Base-by-base conservation (phyloP, 1,139 yeast genomes). In the Lodderomyces oxycetoniae region DNA sequence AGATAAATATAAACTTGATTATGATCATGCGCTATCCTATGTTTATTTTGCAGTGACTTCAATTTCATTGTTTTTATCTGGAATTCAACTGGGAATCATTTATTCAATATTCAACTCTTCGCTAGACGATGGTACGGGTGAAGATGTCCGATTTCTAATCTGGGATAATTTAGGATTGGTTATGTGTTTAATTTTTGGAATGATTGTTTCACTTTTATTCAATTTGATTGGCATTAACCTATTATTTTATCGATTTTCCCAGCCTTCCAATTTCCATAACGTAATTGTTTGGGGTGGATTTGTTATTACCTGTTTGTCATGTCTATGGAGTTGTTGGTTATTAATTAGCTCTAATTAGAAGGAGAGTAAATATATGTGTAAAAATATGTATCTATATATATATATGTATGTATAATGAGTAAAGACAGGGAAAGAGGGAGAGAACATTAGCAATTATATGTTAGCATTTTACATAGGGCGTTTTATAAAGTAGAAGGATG, bases 41-140 rank as follows among this genome's bases (percentile, higher is more conserved):
- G 53, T 65, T 33, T 66, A 66, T 47, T 61, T 67, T 42, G 50
- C 64, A 24, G 57, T 65, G 26, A 56, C 57, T 32, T 49, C 64
- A 29, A 47, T 63, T 15, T 57, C 68, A 25, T 43, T 63, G 8
- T 66, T 68, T 43, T 53, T 67, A 11, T 55, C 67, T 9, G 71
- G 72, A n/a, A 57, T 67, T 22, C 70, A 64, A 40, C 47, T 63
- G 20, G 74, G 74, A 3, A 63, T 67, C n/a, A 54, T 67, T 9
- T 63, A 60, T 44, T 59, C 66, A 28, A 49, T 67, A 5, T 45
- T 61, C 17, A 24, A 24, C 6, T 45, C 51, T 19, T 46, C 53
- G 27, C 50, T 57, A 14, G 45, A 49, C 23, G 48, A 54, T 30
- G 53, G 49, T 17, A 26, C 28, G 16, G 53, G 49, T 17, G 26